Base-by-base conservation (phyloP, 225 moss, liverwort and hornwort genomes). In the Climacium dendroides region DNA sequence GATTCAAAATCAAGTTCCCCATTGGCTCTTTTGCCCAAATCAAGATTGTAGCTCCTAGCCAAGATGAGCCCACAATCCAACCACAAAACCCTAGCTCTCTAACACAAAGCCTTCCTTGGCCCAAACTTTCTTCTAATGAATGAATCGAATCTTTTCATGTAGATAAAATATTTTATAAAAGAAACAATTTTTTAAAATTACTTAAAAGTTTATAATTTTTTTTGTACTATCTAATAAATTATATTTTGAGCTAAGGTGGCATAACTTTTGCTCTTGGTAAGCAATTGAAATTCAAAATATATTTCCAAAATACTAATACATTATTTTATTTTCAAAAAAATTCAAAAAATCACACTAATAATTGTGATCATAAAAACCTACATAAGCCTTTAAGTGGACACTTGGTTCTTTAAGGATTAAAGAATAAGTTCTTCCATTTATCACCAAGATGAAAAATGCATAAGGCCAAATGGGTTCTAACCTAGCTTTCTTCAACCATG, bases 241-340 rank as follows among this genome's bases (percentile, higher is more conserved):
- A 3, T 0, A 5, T 64, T 64, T 64, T 19, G 62, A 32, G 5
- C 32, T 32, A 32, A 6, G 4, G 8, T 62, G 19, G 19, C 10
- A 19, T 64, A 35, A 18, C 0, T 30, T 64, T 63, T 63, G 9
- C 7, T 35, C 35, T 1, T 0, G 0, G 3, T 17, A 1, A 34
- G 5, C 34, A 64, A 34, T 19, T 35, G 18, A 64, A 34, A 19
- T 64, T 19, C 17, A 35, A 35, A 10, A 17, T 62, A 35, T 64
- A 35, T 34, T 34, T 14, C 5, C 0, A 63, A 1, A 32, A 8
- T 8, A 5, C 63, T 32, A 63, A 34, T 63, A 3, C 10, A 1
- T 65, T 65, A 5, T 35, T 65, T 2, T 65, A 19, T 65, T 19
- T 35, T 34, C 17, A 32, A 35, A 65, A 65, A 64, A 64, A 10